Evolutionary conservation across 2,329 filamentous ascomycete species (phyloP), one percentile per base, ranked within the genome.

Genomic region (Microcyclosporella mali): DNA sequence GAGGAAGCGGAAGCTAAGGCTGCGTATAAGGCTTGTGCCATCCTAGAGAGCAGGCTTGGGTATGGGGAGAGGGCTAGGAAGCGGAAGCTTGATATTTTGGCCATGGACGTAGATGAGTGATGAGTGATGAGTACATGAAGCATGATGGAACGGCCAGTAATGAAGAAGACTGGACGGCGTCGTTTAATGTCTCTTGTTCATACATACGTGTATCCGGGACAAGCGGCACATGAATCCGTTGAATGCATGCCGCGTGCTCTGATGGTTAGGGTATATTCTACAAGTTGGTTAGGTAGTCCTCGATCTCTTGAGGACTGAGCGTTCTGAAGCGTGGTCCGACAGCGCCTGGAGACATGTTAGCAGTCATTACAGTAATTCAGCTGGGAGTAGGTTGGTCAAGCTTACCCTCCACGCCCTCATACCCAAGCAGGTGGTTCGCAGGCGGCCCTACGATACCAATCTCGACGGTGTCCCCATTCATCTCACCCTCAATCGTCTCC

Each of bases 231-330:
- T 27, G 30, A 33, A 15, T 37, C 19, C 30, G 21, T 27, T 21
- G 25, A 30, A 40, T 16, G 41, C 36, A 35, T 35, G 16, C 14
- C 34, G 30, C 34, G 36, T 30, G 25, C 41, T 16, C 28, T 7
- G 36, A 27, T 35, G 14, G 36, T 9, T 4, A 12, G 15, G 17
- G 30, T 12, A 14, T 51, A 45, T 47, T 15, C 81, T 78, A 97
- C 78, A 98, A 81, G 78, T 95, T 97, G 68, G 92, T 97, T 69
- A 98, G 74, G 73, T 98, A 98, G 69, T 98, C 92, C 75, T 98
- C 92, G 63, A 98, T 97, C 73, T 98, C 92, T 71, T 95, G 88
- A 62, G 94, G 88, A 60, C 80, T 95, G 69, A 98, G 73, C 78
- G 95, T 94, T 69, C 88, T 79, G 79, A 95, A 95, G 51, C 88